phyloP scores from a whole-genome alignment of 306 rosid species.

The Acacia crassicarpa region DNA sequence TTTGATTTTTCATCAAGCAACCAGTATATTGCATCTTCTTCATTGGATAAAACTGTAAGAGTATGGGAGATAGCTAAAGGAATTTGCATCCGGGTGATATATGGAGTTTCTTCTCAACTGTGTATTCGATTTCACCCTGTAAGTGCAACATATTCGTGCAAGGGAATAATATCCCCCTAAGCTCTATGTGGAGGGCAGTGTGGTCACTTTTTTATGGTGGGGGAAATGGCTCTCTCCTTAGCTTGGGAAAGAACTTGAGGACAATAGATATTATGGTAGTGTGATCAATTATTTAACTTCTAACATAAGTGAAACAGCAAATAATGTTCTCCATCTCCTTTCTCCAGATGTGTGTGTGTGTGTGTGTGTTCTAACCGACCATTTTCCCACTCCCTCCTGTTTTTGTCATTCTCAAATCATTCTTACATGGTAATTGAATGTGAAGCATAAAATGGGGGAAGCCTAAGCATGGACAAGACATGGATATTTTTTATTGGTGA shows the following conservation, averaged over 20 bases:
- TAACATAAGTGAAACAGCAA: neutral
- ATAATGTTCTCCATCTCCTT: neutral
- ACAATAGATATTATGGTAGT: neutral
- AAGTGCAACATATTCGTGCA: conserved; percentile 41
- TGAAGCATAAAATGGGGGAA: conserved; percentile 2
- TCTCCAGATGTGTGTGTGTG: neutral
- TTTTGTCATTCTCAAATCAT: conserved; percentile 8
- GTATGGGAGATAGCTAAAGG: conserved; percentile 94
- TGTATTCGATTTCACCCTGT: conserved; percentile 99
- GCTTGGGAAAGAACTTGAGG: neutral
- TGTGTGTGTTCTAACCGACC: conserved; percentile 14
- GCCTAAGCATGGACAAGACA: neutral
- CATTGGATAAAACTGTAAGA: conserved; percentile 94
- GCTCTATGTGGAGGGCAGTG: conserved; percentile 17
- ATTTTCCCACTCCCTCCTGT: conserved; percentile 17
- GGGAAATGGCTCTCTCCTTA: neutral
- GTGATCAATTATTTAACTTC: conserved; percentile 4
- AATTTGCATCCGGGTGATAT: conserved; percentile 92
- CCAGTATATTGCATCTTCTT: conserved; percentile 95
- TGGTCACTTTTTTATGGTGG: conserved; percentile 11
- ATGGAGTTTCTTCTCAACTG: conserved; percentile 87
- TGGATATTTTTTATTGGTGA: neutral
- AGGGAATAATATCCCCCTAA: conserved; percentile 12
- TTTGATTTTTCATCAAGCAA: conserved; percentile 93
- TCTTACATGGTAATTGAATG: neutral